Evolutionary conservation across 768 basidiomycete genomes (phyloP).

Genomic region (Psilocybe sp.): DNA sequence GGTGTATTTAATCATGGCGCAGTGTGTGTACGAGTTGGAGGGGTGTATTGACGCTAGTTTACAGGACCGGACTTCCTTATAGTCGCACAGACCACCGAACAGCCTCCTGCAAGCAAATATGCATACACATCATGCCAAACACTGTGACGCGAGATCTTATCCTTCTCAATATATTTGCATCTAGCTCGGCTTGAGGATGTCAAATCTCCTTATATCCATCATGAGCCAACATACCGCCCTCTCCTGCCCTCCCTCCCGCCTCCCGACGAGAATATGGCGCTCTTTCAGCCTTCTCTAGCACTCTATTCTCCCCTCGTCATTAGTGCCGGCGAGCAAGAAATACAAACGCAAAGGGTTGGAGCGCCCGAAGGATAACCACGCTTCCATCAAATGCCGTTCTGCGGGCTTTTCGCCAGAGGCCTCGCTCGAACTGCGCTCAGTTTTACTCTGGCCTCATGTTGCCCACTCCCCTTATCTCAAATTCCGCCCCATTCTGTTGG

Average conservation of each 20-base stretch:
- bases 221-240: no score
- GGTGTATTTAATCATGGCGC: constrained; percentile 47
- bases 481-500: constrained; percentile 2
- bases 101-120: constrained; percentile 19
- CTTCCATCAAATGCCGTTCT: constrained; percentile 18
- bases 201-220: no score
- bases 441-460: constrained; percentile 25
- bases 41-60: constrained; percentile 52
- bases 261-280: no score
- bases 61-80: constrained; percentile 41
- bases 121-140: constrained; percentile 6
- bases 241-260: no score
- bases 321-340: neutral
- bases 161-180: neutral
- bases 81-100: constrained; percentile 40
- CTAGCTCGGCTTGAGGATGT: no score
- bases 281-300: no score
- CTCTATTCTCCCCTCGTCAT: neutral
- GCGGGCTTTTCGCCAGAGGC: constrained; percentile 40
- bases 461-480: constrained; percentile 4
- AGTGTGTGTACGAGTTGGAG: constrained; percentile 23
- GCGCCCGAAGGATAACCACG: neutral
- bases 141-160: no score
- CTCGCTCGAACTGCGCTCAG: constrained; percentile 14
- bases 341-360: neutral